A percentile compares a stretch with the other conserved stretches of the same genome.
These are phyloP conservation scores for Mycena polygramma DNA, from an alignment of 768 basidiomycete genomes.

Conservation along the genomic window DNA sequence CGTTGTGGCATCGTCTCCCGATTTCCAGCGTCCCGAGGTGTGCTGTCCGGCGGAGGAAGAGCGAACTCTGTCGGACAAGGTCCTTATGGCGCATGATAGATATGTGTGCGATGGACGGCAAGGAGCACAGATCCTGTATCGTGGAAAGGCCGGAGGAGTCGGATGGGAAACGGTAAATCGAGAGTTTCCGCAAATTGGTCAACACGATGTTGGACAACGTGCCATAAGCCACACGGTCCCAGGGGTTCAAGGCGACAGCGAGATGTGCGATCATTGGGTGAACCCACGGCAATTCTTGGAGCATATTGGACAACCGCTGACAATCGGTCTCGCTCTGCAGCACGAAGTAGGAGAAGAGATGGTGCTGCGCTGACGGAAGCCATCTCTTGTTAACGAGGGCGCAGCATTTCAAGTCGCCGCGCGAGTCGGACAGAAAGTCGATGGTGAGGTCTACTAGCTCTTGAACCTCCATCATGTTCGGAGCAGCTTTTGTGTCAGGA, in stretches of 20 bases:
- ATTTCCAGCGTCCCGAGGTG: background rate
- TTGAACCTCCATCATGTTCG: conserved; percentile 3
- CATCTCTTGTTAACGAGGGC: conserved; percentile 1
- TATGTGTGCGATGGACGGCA: conserved; percentile 8
- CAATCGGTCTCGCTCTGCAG: conserved; percentile 1
- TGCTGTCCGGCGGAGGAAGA: background rate
- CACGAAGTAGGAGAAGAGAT: conserved; percentile 5
- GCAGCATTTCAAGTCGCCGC: background rate
- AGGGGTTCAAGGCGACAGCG: background rate
- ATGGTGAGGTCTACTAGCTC: background rate
- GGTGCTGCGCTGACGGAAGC: conserved; percentile 9
- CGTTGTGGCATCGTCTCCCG: background rate
- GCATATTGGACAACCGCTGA: background rate
- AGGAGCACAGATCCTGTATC: background rate
- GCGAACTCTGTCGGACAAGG: background rate
- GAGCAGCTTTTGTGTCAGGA: no score
- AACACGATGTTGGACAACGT: background rate
- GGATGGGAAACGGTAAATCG: conserved; percentile 1
- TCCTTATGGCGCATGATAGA: background rate
- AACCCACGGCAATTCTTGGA: background rate
- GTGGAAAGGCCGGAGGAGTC: background rate
- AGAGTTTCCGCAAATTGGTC: conserved; percentile 1
- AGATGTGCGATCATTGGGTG: background rate
- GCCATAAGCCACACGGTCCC: background rate
- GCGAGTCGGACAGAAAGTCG: conserved; percentile 4